Evolutionary conservation across 805 yeast genomes (phyloP), one percentile per base, ranked within the genome.

Genomic region (Kuraishia cidri): DNA sequence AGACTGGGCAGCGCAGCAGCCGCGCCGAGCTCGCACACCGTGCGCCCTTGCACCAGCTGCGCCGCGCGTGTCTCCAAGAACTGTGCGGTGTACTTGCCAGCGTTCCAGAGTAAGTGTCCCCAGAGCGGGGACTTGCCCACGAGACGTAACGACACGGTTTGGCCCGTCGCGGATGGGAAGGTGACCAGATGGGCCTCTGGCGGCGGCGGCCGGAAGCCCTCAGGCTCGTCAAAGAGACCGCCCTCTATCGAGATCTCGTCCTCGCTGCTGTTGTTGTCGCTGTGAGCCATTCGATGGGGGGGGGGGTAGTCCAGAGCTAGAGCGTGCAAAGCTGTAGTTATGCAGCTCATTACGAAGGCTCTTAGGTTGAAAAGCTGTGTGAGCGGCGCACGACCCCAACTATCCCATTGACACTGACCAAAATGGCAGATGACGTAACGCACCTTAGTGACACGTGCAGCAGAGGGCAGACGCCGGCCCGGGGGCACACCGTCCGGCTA

Each of bases 81-180:
- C 44, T 79, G 75, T 1, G 97, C 92, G 2, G 95, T 78, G 43
- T 72, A 88, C 30, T 77, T 74, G 29, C 97, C 95, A 1, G 97
- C 97, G 51, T 92, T 88, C 86, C 97, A 92, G 16, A 92, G 61
- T 22, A 88, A 59, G 58, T 92, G 98, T 3, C 97, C 98, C 94
- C 97, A 92, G 29, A 92, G 60, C 24, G 97, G 97, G 11, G 95
- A 85, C 27, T 75, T 64, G 0, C 97, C 97, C 9, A 92, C 90
- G 24, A 92, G 64, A 44, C 83, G 69, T 13, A 86, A 57, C 19
- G 68, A 66, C 14, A 35, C 14, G 26, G 54, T 38, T 30, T 72
- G 71, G n/a, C n/a, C n/a, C n/a, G n/a, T n/a, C 13, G 54, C 56
- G 48, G 90, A 73, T 26, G 69, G 65, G 48, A 84, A 86, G 10